phyloP scores from a whole-genome alignment of 2,329 filamentous ascomycete species.

The Plectosphaerella cucumerina region DNA sequence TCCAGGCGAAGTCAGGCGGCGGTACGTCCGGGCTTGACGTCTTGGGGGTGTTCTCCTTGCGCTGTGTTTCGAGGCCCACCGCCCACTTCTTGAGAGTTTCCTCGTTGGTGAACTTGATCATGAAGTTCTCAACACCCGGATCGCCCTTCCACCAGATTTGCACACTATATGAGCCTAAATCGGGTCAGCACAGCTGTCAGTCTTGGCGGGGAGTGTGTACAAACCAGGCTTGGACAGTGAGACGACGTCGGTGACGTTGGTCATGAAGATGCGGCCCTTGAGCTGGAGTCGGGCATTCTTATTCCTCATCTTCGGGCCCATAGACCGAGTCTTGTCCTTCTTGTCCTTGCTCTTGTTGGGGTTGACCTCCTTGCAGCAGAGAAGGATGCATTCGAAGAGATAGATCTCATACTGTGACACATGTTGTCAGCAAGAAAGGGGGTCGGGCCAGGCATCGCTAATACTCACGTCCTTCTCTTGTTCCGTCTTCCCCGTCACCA shows the following conservation, averaged over 20 bases:
- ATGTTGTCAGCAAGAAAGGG: background rate
- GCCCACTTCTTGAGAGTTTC: slow-evolving; percentile 94
- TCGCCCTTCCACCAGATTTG: slow-evolving; percentile 99
- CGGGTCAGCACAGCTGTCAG: slow-evolving; percentile 19
- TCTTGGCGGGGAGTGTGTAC: no score
- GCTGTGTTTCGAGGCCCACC: slow-evolving; percentile 70
- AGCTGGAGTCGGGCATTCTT: slow-evolving; percentile 82
- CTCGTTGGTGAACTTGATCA: slow-evolving; percentile 89
- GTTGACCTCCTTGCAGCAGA: slow-evolving; percentile 95
- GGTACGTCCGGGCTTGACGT: slow-evolving; percentile 42
- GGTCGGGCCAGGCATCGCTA: slow-evolving; percentile 1
- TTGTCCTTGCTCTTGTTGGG: slow-evolving; percentile 80
- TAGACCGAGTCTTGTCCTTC: slow-evolving; percentile 57
- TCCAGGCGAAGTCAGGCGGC: slow-evolving; percentile 76
- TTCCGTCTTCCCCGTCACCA: slow-evolving; percentile 84
- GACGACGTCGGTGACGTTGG: slow-evolving; percentile 94
- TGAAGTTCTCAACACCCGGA: slow-evolving; percentile 91
- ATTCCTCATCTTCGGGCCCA: slow-evolving; percentile 52
- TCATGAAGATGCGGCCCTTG: slow-evolving; percentile 98
- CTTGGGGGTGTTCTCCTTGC: slow-evolving; percentile 55
- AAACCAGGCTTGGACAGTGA: slow-evolving; percentile 82
- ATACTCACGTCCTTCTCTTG: slow-evolving; percentile 79
- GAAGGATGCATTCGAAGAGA: slow-evolving; percentile 88
- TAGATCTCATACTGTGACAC: slow-evolving; percentile 83
- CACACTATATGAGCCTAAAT: slow-evolving; percentile 79